These are phyloP conservation scores for Akanthomyces uredinophilus DNA, from an alignment of 2,329 filamentous ascomycete species.

Conservation along the genomic window DNA sequence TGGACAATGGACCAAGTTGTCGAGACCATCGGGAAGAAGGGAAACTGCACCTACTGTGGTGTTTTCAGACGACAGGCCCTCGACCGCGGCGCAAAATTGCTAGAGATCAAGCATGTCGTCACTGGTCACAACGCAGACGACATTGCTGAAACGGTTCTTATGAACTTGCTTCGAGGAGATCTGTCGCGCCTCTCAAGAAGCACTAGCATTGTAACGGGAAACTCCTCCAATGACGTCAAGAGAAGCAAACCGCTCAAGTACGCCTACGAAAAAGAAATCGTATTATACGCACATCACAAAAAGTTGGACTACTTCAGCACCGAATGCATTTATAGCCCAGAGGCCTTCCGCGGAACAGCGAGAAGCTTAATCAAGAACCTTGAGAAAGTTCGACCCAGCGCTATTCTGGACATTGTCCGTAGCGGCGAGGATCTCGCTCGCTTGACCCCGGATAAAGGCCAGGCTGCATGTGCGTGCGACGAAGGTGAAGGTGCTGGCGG, in stretches of 20 bases:
- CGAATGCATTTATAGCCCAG: slow-evolving; percentile 96
- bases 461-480: slow-evolving; percentile 32
- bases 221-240: slow-evolving; percentile 78
- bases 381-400: slow-evolving; percentile 86
- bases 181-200: slow-evolving; percentile 80
- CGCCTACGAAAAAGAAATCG: slow-evolving; percentile 98
- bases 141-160: slow-evolving; percentile 92
- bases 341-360: slow-evolving; percentile 91
- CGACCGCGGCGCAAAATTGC: slow-evolving; percentile 81
- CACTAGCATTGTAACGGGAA: slow-evolving; percentile 82
- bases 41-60: slow-evolving; percentile 98
- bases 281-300: slow-evolving; percentile 94
- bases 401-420: slow-evolving; percentile 88
- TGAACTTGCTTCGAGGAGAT: slow-evolving; percentile 92
- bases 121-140: slow-evolving; percentile 98
- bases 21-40: slow-evolving; percentile 92
- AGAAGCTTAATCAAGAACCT: slow-evolving; percentile 90
- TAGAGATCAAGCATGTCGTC: slow-evolving; percentile 88
- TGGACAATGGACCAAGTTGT: slow-evolving; percentile 99
- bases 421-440: slow-evolving; percentile 95
- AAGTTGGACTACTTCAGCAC: slow-evolving; percentile 97
- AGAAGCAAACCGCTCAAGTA: slow-evolving; percentile 96
- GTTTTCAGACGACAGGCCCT: slow-evolving; percentile 93
- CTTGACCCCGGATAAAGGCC: slow-evolving; percentile 44
- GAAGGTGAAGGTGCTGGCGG: slow-evolving; percentile 50